Base-by-base conservation (phyloP, 345 rosid species). In the Aquilaria malaccensis region DNA sequence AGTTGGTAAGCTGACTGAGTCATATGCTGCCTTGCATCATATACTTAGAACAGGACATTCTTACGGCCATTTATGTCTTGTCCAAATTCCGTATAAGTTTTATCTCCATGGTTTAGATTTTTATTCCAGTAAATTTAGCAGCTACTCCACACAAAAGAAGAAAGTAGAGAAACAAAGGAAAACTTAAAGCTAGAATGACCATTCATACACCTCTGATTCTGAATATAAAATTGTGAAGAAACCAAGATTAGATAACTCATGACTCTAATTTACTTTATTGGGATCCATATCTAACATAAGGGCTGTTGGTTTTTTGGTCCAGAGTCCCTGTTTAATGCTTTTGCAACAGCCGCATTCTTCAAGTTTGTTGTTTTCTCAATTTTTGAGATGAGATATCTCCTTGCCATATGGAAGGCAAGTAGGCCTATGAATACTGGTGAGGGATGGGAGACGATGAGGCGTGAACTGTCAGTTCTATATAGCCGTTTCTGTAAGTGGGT, bases 381-480 rank as follows among this genome's bases (percentile, higher is more conserved):
- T 55, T 94, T 94, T 75, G 99, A 94, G 87, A 94, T 90, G 97
- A 85, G 97, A 76, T 90, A 87, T 79, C 99, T 94, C 72, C 92
- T 94, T 43, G 86, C 96, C 31, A 85, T 94, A 73, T 94, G 99
- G 99, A 94, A 94, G 83, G 97, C 97, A 64, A 85, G 86, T 66
- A 76, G 99, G 64, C 88, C 96, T 63, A 76, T 85, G 78, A 87
- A 77, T 75, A 94, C 77, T 13, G 88, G 99, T 48, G 99, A 94
- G 77, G 99, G 99, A 60, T 90, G 97, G 97, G 99, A 86, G 65
- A 83, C 89, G 58, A 85, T 90, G 97, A 86, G 97, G 85, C 97
- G 95, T 4, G 95, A 94, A 75, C 95, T 90, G 33, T 90, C 95
- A 13, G 92, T 84, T 74, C 74, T 94, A 32, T 94, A 94, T 77